Evolutionary conservation across 352 stramenopile species (phyloP), one percentile per base, ranked within the genome.

Genomic region (Pythium grandisporangium): DNA sequence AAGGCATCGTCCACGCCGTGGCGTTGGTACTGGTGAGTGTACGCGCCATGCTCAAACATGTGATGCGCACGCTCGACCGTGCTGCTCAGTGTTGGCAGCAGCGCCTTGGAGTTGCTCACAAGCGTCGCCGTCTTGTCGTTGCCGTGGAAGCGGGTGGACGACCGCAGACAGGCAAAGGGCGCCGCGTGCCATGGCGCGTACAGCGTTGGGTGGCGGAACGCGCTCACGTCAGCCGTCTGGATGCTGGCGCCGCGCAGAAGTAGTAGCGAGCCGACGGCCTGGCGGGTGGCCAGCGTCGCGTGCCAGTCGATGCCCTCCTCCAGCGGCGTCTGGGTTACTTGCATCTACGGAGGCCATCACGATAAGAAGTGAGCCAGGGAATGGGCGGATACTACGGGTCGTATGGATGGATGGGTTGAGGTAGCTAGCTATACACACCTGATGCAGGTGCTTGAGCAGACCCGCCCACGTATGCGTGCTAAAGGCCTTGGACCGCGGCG

Each of bases 401-500:
- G 22, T 14, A 24, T 13, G 17, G n/a, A 13, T 29, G 7, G 36
- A n/a, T n/a, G n/a, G n/a, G n/a, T n/a, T n/a, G n/a, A n/a, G n/a
- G n/a, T n/a, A n/a, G n/a, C n/a, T n/a, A n/a, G n/a, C n/a, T n/a
- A n/a, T 8, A 42, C 36, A 1, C 41, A 80, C 72, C 60, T 86
- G 72, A 37, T 79, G 70, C 26, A 89, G 52, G 42, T 84, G 63
- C 44, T 84, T 84, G 27, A 86, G 53, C n/a, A 89, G 53, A 2
- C 73, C 76, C n/a, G 48, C 32, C 76, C 76, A 89, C n/a, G 65
- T 69, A 53, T 89, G 76, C 2, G 71, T 76, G 36, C 61, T 85
- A 25, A 86, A 89, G 38, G 70, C 53, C 40, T 84, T 82, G 2
- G 76, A 89, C 5, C 55, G 58, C 2, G 69, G 63, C 3, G 76